Conservation (phyloP, 2,329 filamentous ascomycete genomes). For the Alternaria viburni region DNA sequence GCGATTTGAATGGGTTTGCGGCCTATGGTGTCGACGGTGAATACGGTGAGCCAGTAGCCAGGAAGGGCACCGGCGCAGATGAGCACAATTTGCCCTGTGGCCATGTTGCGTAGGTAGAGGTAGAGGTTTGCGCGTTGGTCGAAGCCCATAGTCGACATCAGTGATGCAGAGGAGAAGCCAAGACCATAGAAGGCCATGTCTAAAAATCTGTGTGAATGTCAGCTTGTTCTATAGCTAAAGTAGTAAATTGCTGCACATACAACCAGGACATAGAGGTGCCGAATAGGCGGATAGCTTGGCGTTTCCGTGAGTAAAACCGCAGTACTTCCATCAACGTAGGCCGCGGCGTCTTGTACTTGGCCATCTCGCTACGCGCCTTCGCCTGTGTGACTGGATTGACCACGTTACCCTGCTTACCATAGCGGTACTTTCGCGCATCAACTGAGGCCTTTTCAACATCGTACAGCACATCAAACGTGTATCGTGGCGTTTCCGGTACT, state of each 20-base stretch:
- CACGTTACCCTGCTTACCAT: slow-evolving; percentile 62
- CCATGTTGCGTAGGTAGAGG: slow-evolving; percentile 73
- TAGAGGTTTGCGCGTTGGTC: slow-evolving; percentile 69
- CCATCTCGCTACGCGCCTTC: slow-evolving; percentile 55
- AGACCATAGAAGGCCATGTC: slow-evolving; percentile 66
- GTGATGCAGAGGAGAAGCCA: slow-evolving; percentile 76
- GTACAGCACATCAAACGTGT: slow-evolving; percentile 81
- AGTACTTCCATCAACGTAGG: slow-evolving; percentile 64
- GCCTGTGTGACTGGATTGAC: slow-evolving; percentile 71
- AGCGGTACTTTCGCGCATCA: slow-evolving; percentile 76
- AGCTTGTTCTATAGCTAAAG: neutral
- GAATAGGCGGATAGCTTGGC: slow-evolving; percentile 72
- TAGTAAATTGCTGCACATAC: slow-evolving; percentile 10
- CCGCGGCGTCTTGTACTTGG: slow-evolving; percentile 41
- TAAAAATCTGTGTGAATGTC: slow-evolving; percentile 53
- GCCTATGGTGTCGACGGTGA: slow-evolving; percentile 74
- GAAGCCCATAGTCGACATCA: slow-evolving; percentile 75
- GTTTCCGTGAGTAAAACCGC: slow-evolving; percentile 71
- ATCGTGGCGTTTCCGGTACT: slow-evolving; percentile 86
- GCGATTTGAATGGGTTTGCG: slow-evolving; percentile 78
- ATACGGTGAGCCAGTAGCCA: slow-evolving; percentile 82
- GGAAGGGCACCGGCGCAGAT: slow-evolving; percentile 80
- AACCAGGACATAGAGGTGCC: slow-evolving; percentile 87
- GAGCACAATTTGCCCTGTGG: slow-evolving; percentile 79
- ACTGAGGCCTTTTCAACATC: slow-evolving; percentile 69